Conservation (phyloP, 345 rosid species). For the Laguncularia racemosa region DNA sequence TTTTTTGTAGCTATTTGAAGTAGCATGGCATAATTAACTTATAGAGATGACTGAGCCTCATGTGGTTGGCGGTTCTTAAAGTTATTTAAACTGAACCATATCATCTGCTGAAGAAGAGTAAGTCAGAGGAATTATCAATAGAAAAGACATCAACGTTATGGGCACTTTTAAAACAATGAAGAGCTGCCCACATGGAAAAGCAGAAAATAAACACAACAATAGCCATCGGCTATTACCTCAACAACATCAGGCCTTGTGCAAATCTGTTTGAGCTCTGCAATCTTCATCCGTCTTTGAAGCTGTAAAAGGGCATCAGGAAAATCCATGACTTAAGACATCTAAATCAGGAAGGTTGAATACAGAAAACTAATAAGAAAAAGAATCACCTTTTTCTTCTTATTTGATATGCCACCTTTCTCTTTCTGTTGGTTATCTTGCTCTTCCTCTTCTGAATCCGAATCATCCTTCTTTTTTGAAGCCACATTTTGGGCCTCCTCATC, state of each 20-base stretch:
- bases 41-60: too few relatives aligned
- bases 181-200: neutral
- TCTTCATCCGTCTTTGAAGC: slow-evolving; percentile 92
- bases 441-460: slow-evolving; percentile 77
- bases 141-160: neutral
- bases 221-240: slow-evolving; percentile 45
- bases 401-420: slow-evolving; percentile 69
- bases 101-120: too few relatives aligned
- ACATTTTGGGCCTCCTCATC: slow-evolving; percentile 61
- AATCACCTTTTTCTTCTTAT: slow-evolving; percentile 76
- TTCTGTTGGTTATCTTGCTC: slow-evolving; percentile 60
- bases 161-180: neutral
- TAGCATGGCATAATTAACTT: too few relatives aligned
- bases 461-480: slow-evolving; percentile 49
- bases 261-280: slow-evolving; percentile 87
- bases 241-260: slow-evolving; percentile 98
- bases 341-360: neutral
- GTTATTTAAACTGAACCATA: too few relatives aligned
- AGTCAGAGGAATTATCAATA: too few relatives aligned
- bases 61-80: too few relatives aligned
- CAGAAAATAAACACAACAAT: neutral
- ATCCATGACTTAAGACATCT: neutral
- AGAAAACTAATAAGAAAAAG: neutral
- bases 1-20: too few relatives aligned
- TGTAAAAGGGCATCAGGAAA: slow-evolving; percentile 15